Evolutionary conservation across 2,329 filamentous ascomycete genomes (phyloP).

Genomic region (Septoria linicola): DNA sequence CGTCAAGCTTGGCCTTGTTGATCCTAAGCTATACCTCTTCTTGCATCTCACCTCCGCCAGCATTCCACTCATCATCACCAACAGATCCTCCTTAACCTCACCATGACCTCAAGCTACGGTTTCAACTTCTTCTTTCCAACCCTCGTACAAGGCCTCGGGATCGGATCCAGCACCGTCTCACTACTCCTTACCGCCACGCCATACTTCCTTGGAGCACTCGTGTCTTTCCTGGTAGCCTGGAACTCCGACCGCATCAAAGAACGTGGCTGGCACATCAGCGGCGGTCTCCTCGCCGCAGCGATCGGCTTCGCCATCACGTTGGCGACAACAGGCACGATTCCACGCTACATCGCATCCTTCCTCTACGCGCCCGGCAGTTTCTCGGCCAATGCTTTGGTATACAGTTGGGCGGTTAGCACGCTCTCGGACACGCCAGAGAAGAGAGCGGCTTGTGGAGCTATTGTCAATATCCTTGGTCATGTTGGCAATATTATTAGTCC

Average conservation of each 20-base stretch:
- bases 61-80: neutral
- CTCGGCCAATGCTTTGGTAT: slow-evolving; percentile 41
- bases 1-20: slow-evolving; percentile 16
- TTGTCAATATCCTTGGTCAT: slow-evolving; percentile 42
- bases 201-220: slow-evolving; percentile 32
- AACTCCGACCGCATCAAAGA: slow-evolving; percentile 34
- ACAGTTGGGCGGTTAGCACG: slow-evolving; percentile 46
- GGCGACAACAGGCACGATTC: slow-evolving; percentile 1
- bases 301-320: slow-evolving; percentile 40
- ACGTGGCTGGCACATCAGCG: slow-evolving; percentile 51
- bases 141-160: slow-evolving; percentile 27
- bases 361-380: slow-evolving; percentile 39
- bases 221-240: slow-evolving; percentile 20
- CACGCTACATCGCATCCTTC: slow-evolving; percentile 36
- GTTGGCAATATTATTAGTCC: slow-evolving; percentile 45
- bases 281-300: slow-evolving; percentile 53
- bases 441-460: slow-evolving; percentile 45
- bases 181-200: slow-evolving; percentile 37
- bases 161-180: slow-evolving; percentile 23
- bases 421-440: slow-evolving; percentile 46
- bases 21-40: slow-evolving; percentile 27
- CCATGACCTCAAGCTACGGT: neutral
- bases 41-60: neutral
- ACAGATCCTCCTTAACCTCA: neutral
- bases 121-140: slow-evolving; percentile 37